Conservation (phyloP, 2,329 filamentous ascomycete species). For the Lasiodiplodia sp. region DNA sequence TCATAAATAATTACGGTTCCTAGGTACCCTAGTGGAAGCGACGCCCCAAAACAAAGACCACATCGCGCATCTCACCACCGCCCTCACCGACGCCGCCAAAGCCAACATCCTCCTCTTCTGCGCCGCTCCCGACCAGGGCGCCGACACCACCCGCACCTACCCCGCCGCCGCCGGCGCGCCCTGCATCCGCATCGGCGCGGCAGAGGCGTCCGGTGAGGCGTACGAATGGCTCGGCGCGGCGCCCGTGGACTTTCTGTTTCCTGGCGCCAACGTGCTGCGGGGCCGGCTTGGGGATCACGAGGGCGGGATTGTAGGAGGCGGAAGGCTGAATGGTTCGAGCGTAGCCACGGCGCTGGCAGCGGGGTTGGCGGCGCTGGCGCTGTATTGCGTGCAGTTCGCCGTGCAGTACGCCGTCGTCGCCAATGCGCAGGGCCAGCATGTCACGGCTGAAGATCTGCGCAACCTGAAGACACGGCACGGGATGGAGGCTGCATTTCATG, state of each 20-base stretch:
- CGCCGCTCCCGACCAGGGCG: background rate
- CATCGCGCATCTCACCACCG: background rate
- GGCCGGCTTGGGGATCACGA: background rate
- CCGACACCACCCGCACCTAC: background rate
- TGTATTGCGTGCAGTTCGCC: conserved; percentile 9
- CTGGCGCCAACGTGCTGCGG: background rate
- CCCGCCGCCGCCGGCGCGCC: background rate
- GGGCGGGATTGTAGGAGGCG: too few relatives aligned
- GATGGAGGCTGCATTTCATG: background rate
- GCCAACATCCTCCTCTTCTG: conserved; percentile 15
- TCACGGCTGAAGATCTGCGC: background rate
- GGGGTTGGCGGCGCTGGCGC: background rate
- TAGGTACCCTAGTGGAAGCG: too few relatives aligned
- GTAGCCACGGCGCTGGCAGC: background rate
- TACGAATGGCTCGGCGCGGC: background rate
- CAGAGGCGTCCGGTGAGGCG: background rate
- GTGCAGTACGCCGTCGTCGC: background rate
- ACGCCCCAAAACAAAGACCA: background rate
- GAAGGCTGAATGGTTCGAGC: too few relatives aligned
- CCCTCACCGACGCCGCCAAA: background rate
- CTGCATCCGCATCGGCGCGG: background rate
- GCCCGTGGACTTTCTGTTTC: conserved; percentile 10
- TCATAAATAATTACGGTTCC: too few relatives aligned
- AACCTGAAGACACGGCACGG: background rate
- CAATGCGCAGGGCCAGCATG: background rate